A percentile compares a stretch with the other conserved stretches of the same genome.
phyloP scores from a whole-genome alignment of 2,329 filamentous ascomycete species.

The Aspergillus vadensis region DNA sequence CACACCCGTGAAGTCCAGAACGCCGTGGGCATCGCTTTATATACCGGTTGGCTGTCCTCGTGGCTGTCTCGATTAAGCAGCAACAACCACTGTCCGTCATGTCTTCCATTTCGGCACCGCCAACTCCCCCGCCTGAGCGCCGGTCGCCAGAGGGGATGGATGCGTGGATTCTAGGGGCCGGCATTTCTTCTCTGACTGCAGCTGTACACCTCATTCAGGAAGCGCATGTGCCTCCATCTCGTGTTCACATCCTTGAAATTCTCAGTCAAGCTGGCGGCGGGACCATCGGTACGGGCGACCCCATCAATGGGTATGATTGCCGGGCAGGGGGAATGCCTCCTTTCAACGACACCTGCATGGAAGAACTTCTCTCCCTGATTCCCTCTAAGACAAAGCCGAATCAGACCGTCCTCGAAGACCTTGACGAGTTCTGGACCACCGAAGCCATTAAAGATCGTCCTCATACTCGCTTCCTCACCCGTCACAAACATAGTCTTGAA shows the following conservation, averaged over 20 bases:
- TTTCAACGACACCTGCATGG: conserved; percentile 37
- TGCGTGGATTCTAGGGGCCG: conserved; percentile 41
- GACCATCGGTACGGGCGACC: conserved; percentile 31
- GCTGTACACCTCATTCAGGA: conserved; percentile 41
- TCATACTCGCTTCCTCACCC: conserved; percentile 19
- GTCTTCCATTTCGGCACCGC: not conserved
- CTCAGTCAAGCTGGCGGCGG: conserved; percentile 33
- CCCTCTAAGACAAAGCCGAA: conserved; percentile 23
- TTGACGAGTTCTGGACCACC: conserved; percentile 14
- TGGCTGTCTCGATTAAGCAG: too few relatives aligned
- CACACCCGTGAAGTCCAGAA: not conserved
- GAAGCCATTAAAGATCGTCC: not conserved
- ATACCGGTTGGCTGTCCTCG: not conserved
- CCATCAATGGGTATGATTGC: conserved; percentile 39
- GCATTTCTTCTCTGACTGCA: conserved; percentile 39
- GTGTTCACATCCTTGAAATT: conserved; percentile 41
- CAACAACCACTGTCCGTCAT: not conserved
- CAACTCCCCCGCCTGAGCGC: not conserved
- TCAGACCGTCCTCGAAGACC: conserved; percentile 23
- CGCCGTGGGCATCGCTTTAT: not conserved
- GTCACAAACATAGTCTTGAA: conserved; percentile 7
- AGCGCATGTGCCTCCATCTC: conserved; percentile 34
- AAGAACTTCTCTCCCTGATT: conserved; percentile 37
- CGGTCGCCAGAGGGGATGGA: conserved; percentile 30
- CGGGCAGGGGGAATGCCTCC: conserved; percentile 39